Evolutionary conservation across 495 filamentous ascomycete species (phyloP), one percentile per base, ranked within the genome.

Genomic region (Hyaloscypha bicolor): DNA sequence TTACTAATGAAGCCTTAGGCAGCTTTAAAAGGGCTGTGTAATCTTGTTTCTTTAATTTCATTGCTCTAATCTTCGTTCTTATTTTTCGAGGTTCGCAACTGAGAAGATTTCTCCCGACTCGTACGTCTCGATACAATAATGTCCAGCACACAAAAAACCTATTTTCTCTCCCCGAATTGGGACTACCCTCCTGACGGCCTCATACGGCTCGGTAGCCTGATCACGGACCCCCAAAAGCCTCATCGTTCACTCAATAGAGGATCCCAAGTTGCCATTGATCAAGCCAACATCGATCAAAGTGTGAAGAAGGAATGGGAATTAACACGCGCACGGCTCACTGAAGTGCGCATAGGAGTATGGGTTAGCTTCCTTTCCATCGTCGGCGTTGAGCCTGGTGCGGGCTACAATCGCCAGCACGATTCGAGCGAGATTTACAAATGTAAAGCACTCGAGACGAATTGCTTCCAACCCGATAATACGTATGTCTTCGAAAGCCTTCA

Each of bases 101-200:
- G n/a, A n/a, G n/a, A n/a, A n/a, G n/a, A n/a, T n/a, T n/a, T n/a
- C n/a, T n/a, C n/a, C n/a, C n/a, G n/a, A n/a, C n/a, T n/a, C n/a
- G n/a, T n/a, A n/a, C n/a, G n/a, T n/a, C n/a, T n/a, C n/a, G n/a
- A n/a, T n/a, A n/a, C n/a, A n/a, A n/a, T n/a, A 48, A 58, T 58
- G 55, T 9, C n/a, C 22, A 58, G 55, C 45, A 9, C 12, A 14
- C 16, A 55, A 12, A 64, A 64, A 39, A 65, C 63, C 19, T 65
- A 57, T 53, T 58, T 65, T 9, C 31, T 65, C 1, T 35, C 33
- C n/a, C 53, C 63, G 9, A 53, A 53, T 31, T 65, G 63, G 63
- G 55, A 56, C 12, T 57, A 57, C 16, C 33, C 42, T 32, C 63
- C 63, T 12, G 52, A 6, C 21, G 32, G 33, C 25, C 45, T 35